Evolutionary conservation across 768 basidiomycete genomes (phyloP), one percentile per base, ranked within the genome.

Genomic region (Guyanaporus albipodus): DNA sequence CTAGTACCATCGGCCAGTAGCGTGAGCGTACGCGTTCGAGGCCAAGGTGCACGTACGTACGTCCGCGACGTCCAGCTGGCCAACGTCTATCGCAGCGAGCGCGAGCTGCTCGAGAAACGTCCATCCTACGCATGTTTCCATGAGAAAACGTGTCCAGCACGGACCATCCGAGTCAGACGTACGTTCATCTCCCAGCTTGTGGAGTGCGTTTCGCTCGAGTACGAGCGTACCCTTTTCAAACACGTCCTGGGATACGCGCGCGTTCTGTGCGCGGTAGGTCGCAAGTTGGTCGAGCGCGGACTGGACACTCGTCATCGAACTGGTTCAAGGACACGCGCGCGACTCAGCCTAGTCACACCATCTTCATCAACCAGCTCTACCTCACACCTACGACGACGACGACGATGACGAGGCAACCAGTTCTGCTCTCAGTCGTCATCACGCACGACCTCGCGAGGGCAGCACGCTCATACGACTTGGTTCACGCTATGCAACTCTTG

Each of bases 51-150:
- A 38, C 28, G 34, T 10, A 71, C 78, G 50, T 66, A 92, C 91
- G 64, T 90, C 80, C 22, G 91, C 87, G 26, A 90, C 69, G 40
- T 87, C 82, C 21, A 82, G 49, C 42, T 82, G 72, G 22, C 85
- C 88, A 11, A 85, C 69, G 54, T 94, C 90, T 41, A 91, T 70
- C 4, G 91, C 76, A 4, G 92, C 88, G 39, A 90, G 65, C 3
- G 81, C 76, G 3, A 92, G 72, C 57, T 92, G 89, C 58, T 95
- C 93, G 8, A 90, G 66, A 51, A 88, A 83, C 10, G 76, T 75
- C 89, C 88, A 92, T 24, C 75, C 91, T 91, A 33, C 6, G 9
- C 37, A 31, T 14, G 9, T 22, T 22, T 32, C 8, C 24, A 17
- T 31, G 9, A 38, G n/a, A 27, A 31, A n/a, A 14, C n/a, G 22